A percentile compares a stretch with the other conserved stretches of the same genome.
Evolutionary conservation across 1,284 basidiomycete genomes (phyloP).

Genomic region (Papiliotrema laurentii): DNA sequence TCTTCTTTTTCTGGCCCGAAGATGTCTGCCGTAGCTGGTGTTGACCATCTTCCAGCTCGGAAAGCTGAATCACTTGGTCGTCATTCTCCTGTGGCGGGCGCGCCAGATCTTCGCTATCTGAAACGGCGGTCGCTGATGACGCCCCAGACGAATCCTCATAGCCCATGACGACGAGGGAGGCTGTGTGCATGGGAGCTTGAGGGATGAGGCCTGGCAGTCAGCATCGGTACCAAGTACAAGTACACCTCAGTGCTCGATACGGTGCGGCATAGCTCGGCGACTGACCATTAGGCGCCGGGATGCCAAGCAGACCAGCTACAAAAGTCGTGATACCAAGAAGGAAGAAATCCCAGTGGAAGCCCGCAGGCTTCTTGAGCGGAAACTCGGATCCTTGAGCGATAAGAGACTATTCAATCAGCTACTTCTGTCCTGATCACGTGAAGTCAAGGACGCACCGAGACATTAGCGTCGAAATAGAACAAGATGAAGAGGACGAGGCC

Average conservation of each 20-base stretch:
- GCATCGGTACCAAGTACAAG: neutral
- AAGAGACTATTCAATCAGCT: conserved; percentile 57
- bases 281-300: conserved; percentile 85
- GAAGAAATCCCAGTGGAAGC: conserved; percentile 80
- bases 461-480: conserved; percentile 52
- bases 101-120: conserved; percentile 18
- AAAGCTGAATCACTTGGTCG: conserved; percentile 4
- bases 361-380: conserved; percentile 84
- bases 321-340: conserved; percentile 87
- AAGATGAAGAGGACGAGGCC: conserved; percentile 52
- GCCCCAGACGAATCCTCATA: conserved; percentile 46
- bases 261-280: no score
- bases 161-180: conserved; percentile 74
- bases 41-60: conserved; percentile 9
- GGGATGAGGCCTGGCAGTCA: conserved; percentile 62
- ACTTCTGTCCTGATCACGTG: neutral
- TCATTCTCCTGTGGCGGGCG: conserved; percentile 9
- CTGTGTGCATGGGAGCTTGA: conserved; percentile 92
- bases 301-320: conserved; percentile 80
- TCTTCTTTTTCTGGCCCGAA: neutral
- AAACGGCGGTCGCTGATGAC: conserved; percentile 43
- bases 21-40: neutral
- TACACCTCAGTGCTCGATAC: no score
- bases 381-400: conserved; percentile 92
- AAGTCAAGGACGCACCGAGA: conserved; percentile 33